Evolutionary conservation across 208 protist genomes (phyloP).

Genomic region (Trypanosoma scelopori): DNA sequence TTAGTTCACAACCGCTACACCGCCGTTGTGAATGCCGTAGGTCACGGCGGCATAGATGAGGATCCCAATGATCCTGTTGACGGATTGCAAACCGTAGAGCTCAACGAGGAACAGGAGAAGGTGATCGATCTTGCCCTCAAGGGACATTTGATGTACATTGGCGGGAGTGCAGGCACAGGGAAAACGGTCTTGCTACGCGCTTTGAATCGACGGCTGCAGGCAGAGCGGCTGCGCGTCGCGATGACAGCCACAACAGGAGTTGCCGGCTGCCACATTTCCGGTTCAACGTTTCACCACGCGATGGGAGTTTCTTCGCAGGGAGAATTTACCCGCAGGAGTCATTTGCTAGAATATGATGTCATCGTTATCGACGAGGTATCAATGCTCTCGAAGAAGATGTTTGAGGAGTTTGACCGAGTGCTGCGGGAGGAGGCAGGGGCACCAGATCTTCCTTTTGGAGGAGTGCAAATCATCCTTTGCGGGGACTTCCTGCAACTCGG

Average conservation of each 20-base stretch:
- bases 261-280: constrained; percentile 88
- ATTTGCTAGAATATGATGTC: constrained; percentile 81
- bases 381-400: constrained; percentile 85
- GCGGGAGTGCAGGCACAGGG: constrained; percentile 87
- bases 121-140: constrained; percentile 83
- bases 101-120: constrained; percentile 84
- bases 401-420: constrained; percentile 87
- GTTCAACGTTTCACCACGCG: constrained; percentile 90
- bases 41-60: constrained; percentile 24
- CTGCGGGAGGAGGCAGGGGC: constrained; percentile 80
- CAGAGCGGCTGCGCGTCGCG: constrained; percentile 77
- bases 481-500: constrained; percentile 93
- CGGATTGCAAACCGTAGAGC: constrained; percentile 36
- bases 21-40: constrained; percentile 56
- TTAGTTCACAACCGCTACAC: constrained; percentile 73
- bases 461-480: constrained; percentile 92
- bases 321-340: constrained; percentile 76
- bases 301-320: constrained; percentile 74
- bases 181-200: constrained; percentile 86
- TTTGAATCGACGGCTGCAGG: constrained; percentile 68
- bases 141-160: constrained; percentile 87
- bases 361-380: constrained; percentile 94
- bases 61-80: neutral
- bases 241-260: constrained; percentile 91
- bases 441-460: constrained; percentile 89